Percentiles rank a stretch among this genome's conserved stretches.
phyloP scores from a whole-genome alignment of 2,329 filamentous ascomycete genomes.

The Nannizzia gypsea region DNA sequence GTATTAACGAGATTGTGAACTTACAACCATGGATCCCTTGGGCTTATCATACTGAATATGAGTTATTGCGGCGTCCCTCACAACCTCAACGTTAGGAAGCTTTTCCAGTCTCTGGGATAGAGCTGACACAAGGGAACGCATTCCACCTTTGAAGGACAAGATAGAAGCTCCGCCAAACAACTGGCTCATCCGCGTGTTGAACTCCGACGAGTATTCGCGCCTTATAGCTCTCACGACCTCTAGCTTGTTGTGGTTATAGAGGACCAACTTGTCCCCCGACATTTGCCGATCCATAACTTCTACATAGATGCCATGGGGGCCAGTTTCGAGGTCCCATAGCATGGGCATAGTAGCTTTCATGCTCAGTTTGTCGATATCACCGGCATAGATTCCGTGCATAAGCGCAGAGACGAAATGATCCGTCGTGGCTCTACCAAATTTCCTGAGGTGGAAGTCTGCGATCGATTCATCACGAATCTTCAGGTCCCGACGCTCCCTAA shows the following conservation, averaged over 20 bases:
- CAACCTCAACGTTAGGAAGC: not conserved
- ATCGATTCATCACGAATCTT: slow-evolving; percentile 59
- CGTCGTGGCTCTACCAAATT: slow-evolving; percentile 45
- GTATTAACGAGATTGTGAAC: not conserved
- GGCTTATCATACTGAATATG: not conserved
- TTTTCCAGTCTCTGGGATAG: not conserved
- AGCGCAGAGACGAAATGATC: slow-evolving; percentile 65
- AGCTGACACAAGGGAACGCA: not conserved
- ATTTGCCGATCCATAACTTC: not conserved
- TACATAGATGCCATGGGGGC: not conserved
- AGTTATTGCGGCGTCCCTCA: not conserved
- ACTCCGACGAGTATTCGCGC: not conserved
- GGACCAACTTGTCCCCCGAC: not conserved
- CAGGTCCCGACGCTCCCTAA: slow-evolving; percentile 50
- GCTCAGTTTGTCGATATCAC: slow-evolving; percentile 72
- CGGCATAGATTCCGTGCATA: slow-evolving; percentile 84
- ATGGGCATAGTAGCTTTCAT: slow-evolving; percentile 50
- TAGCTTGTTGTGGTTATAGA: not conserved
- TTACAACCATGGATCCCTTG: not conserved
- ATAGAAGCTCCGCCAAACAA: not conserved
- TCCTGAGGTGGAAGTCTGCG: slow-evolving; percentile 50
- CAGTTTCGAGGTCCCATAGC: slow-evolving; percentile 27
- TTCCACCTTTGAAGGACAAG: not conserved
- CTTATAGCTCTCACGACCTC: not conserved
- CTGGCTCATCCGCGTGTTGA: not conserved